Evolutionary conservation across 2,329 filamentous ascomycete genomes (phyloP).

Genomic region (Seiridium unicorne): DNA sequence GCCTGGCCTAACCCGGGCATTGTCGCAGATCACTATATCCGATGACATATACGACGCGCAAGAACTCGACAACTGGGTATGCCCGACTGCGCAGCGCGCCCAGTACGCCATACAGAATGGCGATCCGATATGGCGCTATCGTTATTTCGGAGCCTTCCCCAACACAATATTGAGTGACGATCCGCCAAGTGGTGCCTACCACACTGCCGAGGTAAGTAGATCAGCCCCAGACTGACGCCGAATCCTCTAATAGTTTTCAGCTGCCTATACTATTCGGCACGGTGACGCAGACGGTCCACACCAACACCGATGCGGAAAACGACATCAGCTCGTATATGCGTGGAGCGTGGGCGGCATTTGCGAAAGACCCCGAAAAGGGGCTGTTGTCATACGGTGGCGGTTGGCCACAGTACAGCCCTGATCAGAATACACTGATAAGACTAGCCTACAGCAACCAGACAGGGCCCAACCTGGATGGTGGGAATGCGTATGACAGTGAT

Average conservation of each 20-base stretch:
- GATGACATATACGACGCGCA: neutral
- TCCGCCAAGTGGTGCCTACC: constrained; percentile 1
- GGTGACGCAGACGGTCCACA: neutral
- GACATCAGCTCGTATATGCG: neutral
- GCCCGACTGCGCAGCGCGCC: neutral
- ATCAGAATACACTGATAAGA: neutral
- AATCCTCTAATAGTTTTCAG: neutral
- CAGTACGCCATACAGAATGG: neutral
- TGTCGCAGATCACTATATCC: neutral
- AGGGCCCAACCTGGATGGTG: neutral
- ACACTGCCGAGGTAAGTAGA: neutral
- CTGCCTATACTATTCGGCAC: constrained; percentile 1
- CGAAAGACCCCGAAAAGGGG: neutral
- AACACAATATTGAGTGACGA: neutral
- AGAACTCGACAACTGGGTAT: neutral
- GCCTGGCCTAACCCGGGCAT: neutral
- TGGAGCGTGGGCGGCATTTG: constrained; percentile 2
- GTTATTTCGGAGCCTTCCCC: constrained; percentile 3
- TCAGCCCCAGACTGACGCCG: neutral
- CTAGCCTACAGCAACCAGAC: neutral
- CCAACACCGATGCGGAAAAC: neutral
- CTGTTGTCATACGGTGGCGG: neutral
- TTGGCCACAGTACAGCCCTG: neutral
- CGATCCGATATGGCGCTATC: neutral
- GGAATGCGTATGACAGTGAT: neutral